Conservation (phyloP, 257 asterid genomes). For the Solanum phureja region DNA sequence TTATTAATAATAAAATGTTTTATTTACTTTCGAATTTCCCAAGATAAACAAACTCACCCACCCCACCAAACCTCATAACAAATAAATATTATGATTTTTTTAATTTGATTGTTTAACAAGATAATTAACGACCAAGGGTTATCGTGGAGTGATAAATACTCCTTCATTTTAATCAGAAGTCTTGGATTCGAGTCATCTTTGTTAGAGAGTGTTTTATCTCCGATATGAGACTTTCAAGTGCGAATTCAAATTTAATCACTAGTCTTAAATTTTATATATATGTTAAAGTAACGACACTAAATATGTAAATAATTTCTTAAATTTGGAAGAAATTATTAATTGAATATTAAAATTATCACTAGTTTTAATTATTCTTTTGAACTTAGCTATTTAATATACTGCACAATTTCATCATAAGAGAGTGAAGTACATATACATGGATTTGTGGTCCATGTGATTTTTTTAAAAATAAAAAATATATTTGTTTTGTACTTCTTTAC, state of each 20-base stretch:
- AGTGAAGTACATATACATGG: not conserved
- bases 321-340: too few species aligned
- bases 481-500: too few species aligned
- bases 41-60: not conserved
- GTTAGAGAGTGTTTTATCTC: too few species aligned
- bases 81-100: not conserved
- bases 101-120: not conserved
- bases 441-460: not conserved
- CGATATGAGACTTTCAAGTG: rapidly evolving
- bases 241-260: too few species aligned
- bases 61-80: not conserved
- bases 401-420: not conserved
- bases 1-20: not conserved
- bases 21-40: not conserved
- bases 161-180: rapidly evolving
- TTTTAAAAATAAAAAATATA: too few species aligned
- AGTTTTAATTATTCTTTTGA: too few species aligned
- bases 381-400: too few species aligned
- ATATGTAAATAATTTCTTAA: not conserved
- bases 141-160: too few species aligned
- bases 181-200: rapidly evolving
- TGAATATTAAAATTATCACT: too few species aligned
- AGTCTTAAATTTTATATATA: too few species aligned
- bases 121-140: not conserved
- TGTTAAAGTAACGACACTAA: too few species aligned